Base-by-base conservation (phyloP, 164 flowering plant genomes). In the Berberis vulgaris region DNA sequence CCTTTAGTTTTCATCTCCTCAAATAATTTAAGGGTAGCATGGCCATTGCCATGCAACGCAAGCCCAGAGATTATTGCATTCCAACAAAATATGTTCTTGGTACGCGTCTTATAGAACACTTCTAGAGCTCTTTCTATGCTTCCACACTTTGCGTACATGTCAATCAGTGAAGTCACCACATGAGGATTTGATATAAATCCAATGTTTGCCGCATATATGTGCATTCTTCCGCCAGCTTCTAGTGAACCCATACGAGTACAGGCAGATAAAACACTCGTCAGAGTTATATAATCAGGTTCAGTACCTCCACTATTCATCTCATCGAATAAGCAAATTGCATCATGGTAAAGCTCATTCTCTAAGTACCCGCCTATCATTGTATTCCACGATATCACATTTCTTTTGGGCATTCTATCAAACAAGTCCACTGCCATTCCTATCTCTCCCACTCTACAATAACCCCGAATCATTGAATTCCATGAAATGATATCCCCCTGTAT, bases 111-210 rank as follows among this genome's bases (percentile, higher is more conserved):
- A 43, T 69, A 76, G 63, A 78, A 77, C 63, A 81, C 80, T 54
- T 8, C 26, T n/a, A 80, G 60, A 42, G 75, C 57, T 38, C 57
- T 57, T 45, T 72, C 76, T 52, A 87, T 54, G 67, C 74, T 77
- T 46, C 92, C 92, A 67, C 89, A 86, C 69, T 84, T 86, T 43
- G 83, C 86, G 67, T 86, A 86, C 80, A 84, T 73, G 60, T 85
- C 77, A 49, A 81, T 66, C 53, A 77, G 52, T 0, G 80, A 65
- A 7, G 79, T 59, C 0, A 65, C 41, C 3, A 78, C 77, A 61
- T 73, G 72, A 42, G 60, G 57, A 47, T 69, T 64, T 2, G 64
- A 64, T 7, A 49, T 57, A 49, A 72, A 65, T 3, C 73, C 67
- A 6, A 10, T 40, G 3, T 60, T 54, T 12, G n/a, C 40, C 2